phyloP scores from a whole-genome alignment of 1,284 basidiomycete species.

The Cerrena zonata region DNA sequence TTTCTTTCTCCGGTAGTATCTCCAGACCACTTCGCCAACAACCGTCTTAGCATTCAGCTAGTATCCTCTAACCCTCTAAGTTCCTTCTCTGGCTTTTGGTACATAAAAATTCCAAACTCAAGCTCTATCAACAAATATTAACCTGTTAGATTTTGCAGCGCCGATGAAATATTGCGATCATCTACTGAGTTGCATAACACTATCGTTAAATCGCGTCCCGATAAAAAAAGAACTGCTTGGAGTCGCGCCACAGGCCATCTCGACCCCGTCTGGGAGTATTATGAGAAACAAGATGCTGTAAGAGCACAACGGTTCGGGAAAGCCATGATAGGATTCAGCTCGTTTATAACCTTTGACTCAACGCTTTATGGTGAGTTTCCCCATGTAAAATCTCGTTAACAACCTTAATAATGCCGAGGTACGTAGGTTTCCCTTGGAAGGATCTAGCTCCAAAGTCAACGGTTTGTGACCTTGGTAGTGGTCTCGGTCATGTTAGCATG shows the following conservation, averaged over 20 bases:
- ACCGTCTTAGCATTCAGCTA: constrained; percentile 18
- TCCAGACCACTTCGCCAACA: constrained; percentile 22
- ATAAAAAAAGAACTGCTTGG: too few species aligned
- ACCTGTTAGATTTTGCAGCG: too few species aligned
- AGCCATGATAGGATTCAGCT: constrained; percentile 26
- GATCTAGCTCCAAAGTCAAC: constrained; percentile 28
- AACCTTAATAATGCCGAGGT: too few species aligned
- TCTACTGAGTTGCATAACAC: too few species aligned
- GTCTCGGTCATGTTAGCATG: constrained; percentile 39
- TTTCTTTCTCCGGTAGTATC: too few species aligned
- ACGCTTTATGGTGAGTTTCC: too few species aligned
- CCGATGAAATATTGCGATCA: too few species aligned
- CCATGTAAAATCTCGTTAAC: too few species aligned
- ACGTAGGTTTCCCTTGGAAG: constrained; percentile 42
- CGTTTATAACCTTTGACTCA: background rate
- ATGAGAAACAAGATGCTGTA: constrained; percentile 13
- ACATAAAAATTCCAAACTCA: too few species aligned
- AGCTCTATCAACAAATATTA: too few species aligned
- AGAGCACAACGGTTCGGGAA: constrained; percentile 21
- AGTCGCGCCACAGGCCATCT: too few species aligned
- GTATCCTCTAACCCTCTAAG: constrained; percentile 10
- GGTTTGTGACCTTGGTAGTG: constrained; percentile 46
- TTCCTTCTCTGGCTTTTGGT: constrained; percentile 8
- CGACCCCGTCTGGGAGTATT: constrained; percentile 1
- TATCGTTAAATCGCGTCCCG: too few species aligned